Evolutionary conservation across 1,284 basidiomycete species (phyloP).

Genomic region (Schizophyllum commune): DNA sequence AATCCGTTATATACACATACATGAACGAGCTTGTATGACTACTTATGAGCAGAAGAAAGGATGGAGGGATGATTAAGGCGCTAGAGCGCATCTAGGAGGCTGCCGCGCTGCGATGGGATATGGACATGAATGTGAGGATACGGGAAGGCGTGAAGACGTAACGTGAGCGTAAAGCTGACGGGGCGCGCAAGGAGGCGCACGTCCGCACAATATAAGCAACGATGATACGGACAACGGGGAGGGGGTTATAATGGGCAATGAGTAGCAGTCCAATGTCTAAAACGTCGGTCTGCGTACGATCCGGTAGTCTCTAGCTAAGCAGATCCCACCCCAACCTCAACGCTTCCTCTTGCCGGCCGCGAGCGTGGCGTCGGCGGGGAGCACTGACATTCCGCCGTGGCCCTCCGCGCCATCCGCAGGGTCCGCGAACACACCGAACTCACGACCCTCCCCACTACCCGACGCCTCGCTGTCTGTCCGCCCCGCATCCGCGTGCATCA

Average conservation of each 20-base stretch:
- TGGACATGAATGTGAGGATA: neutral
- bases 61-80: neutral
- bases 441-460: conserved; percentile 1
- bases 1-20: neutral
- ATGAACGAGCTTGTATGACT: neutral
- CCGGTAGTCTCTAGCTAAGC: neutral
- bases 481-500: conserved; percentile 1
- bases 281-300: neutral
- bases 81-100: neutral
- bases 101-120: neutral
- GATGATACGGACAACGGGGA: too few relatives aligned
- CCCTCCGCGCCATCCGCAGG: conserved; percentile 13
- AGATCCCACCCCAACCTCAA: conserved; percentile 15
- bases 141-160: neutral
- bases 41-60: neutral
- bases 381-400: conserved; percentile 4
- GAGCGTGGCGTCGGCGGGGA: conserved; percentile 20
- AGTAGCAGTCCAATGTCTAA: neutral
- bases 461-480: neutral
- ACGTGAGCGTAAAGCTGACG: too few relatives aligned
- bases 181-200: neutral
- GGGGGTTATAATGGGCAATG: neutral
- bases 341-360: conserved; percentile 39
- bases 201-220: neutral
- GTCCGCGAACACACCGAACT: neutral